phyloP scores from a whole-genome alignment of 768 basidiomycete species.

The Fomitopsis serialis region DNA sequence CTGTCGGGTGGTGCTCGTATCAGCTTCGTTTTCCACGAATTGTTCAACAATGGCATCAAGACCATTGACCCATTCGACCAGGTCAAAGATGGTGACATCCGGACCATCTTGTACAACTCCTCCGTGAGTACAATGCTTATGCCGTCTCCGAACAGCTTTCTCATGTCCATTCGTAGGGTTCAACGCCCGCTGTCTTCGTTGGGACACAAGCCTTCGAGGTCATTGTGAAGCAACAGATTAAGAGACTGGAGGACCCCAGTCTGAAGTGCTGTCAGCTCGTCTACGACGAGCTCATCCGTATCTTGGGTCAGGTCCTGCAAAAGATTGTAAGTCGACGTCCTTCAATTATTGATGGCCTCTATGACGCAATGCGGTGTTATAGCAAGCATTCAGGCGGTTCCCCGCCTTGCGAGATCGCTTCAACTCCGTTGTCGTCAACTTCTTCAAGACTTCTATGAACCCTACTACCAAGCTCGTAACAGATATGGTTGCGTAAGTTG shows the following conservation, averaged over 20 bases:
- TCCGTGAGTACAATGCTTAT: slow-evolving; percentile 55
- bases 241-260: slow-evolving; percentile 89
- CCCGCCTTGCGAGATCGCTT: slow-evolving; percentile 96
- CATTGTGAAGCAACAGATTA: slow-evolving; percentile 98
- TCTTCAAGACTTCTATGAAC: slow-evolving; percentile 90
- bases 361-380: slow-evolving; percentile 8
- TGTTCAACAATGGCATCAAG: slow-evolving; percentile 96
- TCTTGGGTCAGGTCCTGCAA: slow-evolving; percentile 82
- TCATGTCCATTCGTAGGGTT: slow-evolving; percentile 53
- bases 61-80: slow-evolving; percentile 98
- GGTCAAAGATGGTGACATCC: slow-evolving; percentile 97
- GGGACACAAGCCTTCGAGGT: slow-evolving; percentile 97
- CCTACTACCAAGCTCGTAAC: slow-evolving; percentile 93
- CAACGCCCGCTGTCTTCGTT: slow-evolving; percentile 93
- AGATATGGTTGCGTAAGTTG: slow-evolving; percentile 75
- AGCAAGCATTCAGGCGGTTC: slow-evolving; percentile 96
- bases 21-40: slow-evolving; percentile 97
- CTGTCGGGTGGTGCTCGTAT: slow-evolving; percentile 98
- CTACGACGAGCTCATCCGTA: slow-evolving; percentile 96
- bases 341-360: neutral
- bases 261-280: slow-evolving; percentile 94
- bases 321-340: slow-evolving; percentile 65
- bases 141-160: neutral
- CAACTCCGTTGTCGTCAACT: slow-evolving; percentile 92
- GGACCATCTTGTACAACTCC: slow-evolving; percentile 95